Base-by-base conservation (phyloP, 768 basidiomycete genomes). In the Lenzites betulinus region DNA sequence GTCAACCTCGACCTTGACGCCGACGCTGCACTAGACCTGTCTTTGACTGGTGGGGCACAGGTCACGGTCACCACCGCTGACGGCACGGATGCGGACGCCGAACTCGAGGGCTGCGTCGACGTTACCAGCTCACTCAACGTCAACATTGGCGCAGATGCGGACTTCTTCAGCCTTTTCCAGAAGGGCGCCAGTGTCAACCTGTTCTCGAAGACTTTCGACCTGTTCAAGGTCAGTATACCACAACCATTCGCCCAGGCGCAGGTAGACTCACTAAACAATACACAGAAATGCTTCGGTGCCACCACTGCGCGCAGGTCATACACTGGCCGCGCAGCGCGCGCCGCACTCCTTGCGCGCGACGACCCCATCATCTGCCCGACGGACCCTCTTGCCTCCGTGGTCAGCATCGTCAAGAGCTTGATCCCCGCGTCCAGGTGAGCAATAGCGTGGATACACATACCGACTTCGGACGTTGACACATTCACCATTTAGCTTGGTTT, bases 1-100 rank as follows among this genome's bases (percentile, higher is more conserved):
- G 65, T 84, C 22, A 81, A 78, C 68, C 64, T 83, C 39, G 73
- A 77, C 56, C 66, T 77, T 44, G 76, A 76, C 58, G 69, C 71
- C 16, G 62, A 57, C 20, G 70, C 71, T 13, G 66, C 52, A 12
- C 64, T 74, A 22, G 67, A 66, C 28, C 67, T 76, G 26, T 66
- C 62, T 2, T 65, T 76, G 30, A 59, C 64, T n/a, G 54, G 54
- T 23, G 48, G 47, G 20, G 57, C 51, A 1, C 26, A 46, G 30
- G 56, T 51, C 6, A 39, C 54, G 0, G 28, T 30, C 16, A 25
- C 42, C 36, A 49, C 56, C 30, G 44, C n/a, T n/a, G n/a, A 51
- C 33, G 58, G 44, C 54, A 69, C 68, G 18, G 35, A 51, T 23
- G 48, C 64, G n/a, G 42, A 25, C 43, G 42, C 30, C 39, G 46